Base-by-base conservation (phyloP, 139 green algal species). In the Chara braunii region DNA sequence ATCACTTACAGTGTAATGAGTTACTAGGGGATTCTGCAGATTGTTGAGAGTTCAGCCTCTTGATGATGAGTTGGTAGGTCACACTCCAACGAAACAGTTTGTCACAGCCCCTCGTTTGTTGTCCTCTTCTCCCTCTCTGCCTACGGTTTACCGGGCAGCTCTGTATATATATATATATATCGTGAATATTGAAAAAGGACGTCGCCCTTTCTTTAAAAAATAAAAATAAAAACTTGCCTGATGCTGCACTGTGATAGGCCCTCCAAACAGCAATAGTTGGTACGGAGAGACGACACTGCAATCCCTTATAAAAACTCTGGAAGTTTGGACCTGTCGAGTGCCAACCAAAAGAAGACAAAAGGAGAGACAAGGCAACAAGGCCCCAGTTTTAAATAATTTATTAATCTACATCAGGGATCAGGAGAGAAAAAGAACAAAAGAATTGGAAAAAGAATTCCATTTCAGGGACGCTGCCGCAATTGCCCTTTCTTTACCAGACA, bases 261-360 rank as follows among this genome's bases (percentile, higher is more conserved):
- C 86, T 0, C 87, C 86, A 70, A 97, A 94, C 3, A 97, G 84
- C 58, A 97, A 77, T 36, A 97, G 77, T 12, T 84, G 66, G 14
- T 86, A 32, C 0, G 91, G 85, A 1, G 82, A 80, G 5, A 89
- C 85, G 0, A 83, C 74, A 0, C 85, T 95, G 54, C 79, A 83
- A 56, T 97, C 91, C 0, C 89, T 74, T 22, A 97, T 62, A 37
- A 87, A 95, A 1, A 89, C 77, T 31, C 81, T 76, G 24, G 42
- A 66, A 0, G 86, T 94, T 33, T 81, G 80, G 28, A 94, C 70
- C 83, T 93, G 84, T n/a, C n/a, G n/a, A n/a, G n/a, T n/a, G n/a
- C n/a, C n/a, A n/a, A n/a, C n/a, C n/a, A n/a, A n/a, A n/a, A n/a
- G n/a, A n/a, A n/a, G n/a, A n/a, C n/a, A n/a, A n/a, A n/a, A n/a